phyloP scores from a whole-genome alignment of 305 asterid species.

The Ilex paraguariensis region DNA sequence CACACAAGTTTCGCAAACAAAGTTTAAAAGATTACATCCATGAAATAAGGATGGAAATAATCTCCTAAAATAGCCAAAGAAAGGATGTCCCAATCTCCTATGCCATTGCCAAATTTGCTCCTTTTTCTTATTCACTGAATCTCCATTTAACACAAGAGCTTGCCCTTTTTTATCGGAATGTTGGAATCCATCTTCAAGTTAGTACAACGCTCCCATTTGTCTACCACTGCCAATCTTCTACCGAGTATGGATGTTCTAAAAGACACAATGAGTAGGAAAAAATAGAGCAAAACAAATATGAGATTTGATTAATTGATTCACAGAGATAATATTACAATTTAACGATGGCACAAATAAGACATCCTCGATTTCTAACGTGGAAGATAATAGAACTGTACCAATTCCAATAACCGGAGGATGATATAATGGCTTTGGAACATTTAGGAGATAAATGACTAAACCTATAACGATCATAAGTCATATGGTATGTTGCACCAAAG shows the following conservation, averaged over 20 bases:
- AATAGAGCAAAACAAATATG: background rate
- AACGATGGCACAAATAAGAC: too few species aligned
- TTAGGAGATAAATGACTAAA: too few species aligned
- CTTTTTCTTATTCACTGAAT: background rate
- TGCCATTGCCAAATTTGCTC: background rate
- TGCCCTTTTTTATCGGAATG: background rate
- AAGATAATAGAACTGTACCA: too few species aligned
- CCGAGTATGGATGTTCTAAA: background rate
- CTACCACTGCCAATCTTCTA: background rate
- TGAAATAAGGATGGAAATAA: background rate
- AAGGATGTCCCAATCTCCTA: background rate
- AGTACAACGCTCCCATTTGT: background rate
- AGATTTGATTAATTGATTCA: too few species aligned
- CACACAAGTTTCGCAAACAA: background rate
- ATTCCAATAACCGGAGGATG: too few species aligned
- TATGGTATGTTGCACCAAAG: too few species aligned
- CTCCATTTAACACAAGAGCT: background rate
- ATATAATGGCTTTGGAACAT: too few species aligned
- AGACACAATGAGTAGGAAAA: background rate
- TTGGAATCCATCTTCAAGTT: background rate
- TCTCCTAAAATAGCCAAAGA: background rate
- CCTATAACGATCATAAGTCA: too few species aligned
- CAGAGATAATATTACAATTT: too few species aligned
- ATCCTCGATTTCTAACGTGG: too few species aligned
- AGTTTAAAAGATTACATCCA: background rate